phyloP scores from a whole-genome alignment of 495 filamentous ascomycete genomes.

The Bryoglossum gracile region DNA sequence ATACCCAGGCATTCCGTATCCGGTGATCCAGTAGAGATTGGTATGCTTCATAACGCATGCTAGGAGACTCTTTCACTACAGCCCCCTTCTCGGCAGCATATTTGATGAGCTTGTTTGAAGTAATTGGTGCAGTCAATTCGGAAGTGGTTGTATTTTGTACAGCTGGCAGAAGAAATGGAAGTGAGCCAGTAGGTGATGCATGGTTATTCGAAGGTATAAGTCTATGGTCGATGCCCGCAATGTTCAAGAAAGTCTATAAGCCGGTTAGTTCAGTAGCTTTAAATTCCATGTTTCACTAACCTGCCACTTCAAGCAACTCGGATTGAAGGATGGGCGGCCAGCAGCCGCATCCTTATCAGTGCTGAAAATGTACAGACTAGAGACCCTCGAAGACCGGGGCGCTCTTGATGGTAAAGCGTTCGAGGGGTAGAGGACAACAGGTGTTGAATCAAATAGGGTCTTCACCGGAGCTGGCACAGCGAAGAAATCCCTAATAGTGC shows the following conservation, averaged over 20 bases:
- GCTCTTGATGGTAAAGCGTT: slow-evolving; percentile 68
- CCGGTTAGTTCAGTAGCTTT: slow-evolving; percentile 4
- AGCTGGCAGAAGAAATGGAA: slow-evolving; percentile 78
- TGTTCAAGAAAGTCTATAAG: slow-evolving; percentile 75
- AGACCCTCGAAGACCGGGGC: slow-evolving; percentile 43
- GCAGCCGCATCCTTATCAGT: slow-evolving; percentile 52
- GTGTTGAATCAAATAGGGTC: slow-evolving; percentile 75
- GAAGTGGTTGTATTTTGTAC: slow-evolving; percentile 23
- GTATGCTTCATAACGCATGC: slow-evolving; percentile 68
- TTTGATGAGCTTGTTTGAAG: slow-evolving; percentile 57
- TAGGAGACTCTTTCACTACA: slow-evolving; percentile 44
- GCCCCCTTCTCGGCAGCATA: slow-evolving; percentile 53
- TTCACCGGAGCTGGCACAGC: slow-evolving; percentile 70
- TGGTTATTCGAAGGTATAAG: slow-evolving; percentile 81
- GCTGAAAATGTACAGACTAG: slow-evolving; percentile 72
- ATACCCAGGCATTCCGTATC: slow-evolving; percentile 82
- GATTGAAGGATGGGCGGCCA: slow-evolving; percentile 79
- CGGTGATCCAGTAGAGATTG: slow-evolving; percentile 68
- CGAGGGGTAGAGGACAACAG: slow-evolving; percentile 66
- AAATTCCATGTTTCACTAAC: slow-evolving; percentile 37
- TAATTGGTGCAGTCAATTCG: slow-evolving; percentile 39
- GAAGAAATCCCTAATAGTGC: slow-evolving; percentile 33
- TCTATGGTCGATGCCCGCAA: slow-evolving; percentile 61
- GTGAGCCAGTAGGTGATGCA: slow-evolving; percentile 76
- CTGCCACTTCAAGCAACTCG: slow-evolving; percentile 94